phyloP scores from a whole-genome alignment of 2,329 filamentous ascomycete genomes.

The Zasmidium cellare region DNA sequence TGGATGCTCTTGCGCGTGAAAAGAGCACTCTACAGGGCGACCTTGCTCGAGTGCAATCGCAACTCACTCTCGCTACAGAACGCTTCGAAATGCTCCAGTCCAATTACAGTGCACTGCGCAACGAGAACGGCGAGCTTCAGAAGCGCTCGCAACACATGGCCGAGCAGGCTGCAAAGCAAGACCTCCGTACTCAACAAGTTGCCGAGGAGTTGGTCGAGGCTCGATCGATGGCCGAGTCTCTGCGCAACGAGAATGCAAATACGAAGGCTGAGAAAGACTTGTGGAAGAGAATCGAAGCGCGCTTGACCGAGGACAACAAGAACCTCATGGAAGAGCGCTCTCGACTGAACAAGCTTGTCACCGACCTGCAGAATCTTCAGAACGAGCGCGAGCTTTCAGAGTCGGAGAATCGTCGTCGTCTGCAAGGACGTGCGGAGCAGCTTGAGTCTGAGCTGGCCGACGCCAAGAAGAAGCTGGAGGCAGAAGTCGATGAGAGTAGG shows the following conservation, averaged over 20 bases:
- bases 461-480: slow-evolving; percentile 78
- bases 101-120: slow-evolving; percentile 81
- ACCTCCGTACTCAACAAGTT: slow-evolving; percentile 85
- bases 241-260: slow-evolving; percentile 88
- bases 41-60: slow-evolving; percentile 74
- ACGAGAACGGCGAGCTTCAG: slow-evolving; percentile 82
- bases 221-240: slow-evolving; percentile 76
- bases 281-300: slow-evolving; percentile 89
- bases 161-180: slow-evolving; percentile 84
- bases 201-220: slow-evolving; percentile 91
- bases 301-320: slow-evolving; percentile 86
- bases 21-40: slow-evolving; percentile 82
- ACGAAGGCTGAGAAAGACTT: slow-evolving; percentile 92
- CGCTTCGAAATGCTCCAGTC: slow-evolving; percentile 86
- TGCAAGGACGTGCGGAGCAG: slow-evolving; percentile 74
- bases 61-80: slow-evolving; percentile 77
- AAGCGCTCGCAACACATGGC: slow-evolving; percentile 75
- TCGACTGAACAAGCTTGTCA: slow-evolving; percentile 77
- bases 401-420: slow-evolving; percentile 74
- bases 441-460: slow-evolving; percentile 76
- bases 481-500: slow-evolving; percentile 81
- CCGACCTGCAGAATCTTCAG: slow-evolving; percentile 81
- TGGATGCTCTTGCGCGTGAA: slow-evolving; percentile 76
- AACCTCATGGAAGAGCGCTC: slow-evolving; percentile 79
- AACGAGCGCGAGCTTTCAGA: slow-evolving; percentile 89